Base-by-base conservation (phyloP, 228 moss, liverwort and hornwort genomes). In the Sphagnum fallax region DNA sequence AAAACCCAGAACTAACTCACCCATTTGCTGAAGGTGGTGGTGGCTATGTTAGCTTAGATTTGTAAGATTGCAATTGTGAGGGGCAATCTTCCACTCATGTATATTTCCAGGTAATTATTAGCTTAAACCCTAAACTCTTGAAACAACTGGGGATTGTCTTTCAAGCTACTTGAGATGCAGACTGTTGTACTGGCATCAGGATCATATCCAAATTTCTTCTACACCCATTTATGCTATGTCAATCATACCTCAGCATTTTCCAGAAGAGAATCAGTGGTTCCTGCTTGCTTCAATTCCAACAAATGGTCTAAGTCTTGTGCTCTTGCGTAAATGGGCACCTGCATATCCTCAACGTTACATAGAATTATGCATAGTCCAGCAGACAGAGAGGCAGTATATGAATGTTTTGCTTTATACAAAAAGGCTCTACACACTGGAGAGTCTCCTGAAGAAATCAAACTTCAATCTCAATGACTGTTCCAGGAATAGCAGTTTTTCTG, bases 261-360 rank as follows among this genome's bases (percentile, higher is more conserved):
- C 65, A 98, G 87, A 71, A 98, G 87, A 64, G 83, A 88, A 75
- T 98, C 90, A 7, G 92, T 89, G 16, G 92, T 87, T 68, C 98
- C 98, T 15, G 72, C 98, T 1, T 78, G 64, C 76, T 92, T 98
- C 81, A 98, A 74, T 57, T 98, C 98, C 69, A 92, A 79, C 61
- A 98, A 68, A 84, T 94, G 98, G 13, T 80, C 90, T 69, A 98
- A 84, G 82, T 98, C 98, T 78, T 81, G 89, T 66, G 98, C 90
- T 82, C 98, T 81, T 65, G 75, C 90, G 66, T 92, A 98, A 58
- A 98, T 98, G 72, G 92, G 84, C 66, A 98, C 87, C 93, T 93
- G 51, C 53, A 69, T 6, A 67, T 52, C 18, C 15, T 16, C 61
- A 52, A 62, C 6, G 11, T 32, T 32, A 32, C 32, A 32, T 32